A percentile compares a stretch with the other conserved stretches of the same genome.
These are phyloP conservation scores for Xylariales sp. DNA, from an alignment of 2,329 filamentous ascomycete species.

Conservation along the genomic window DNA sequence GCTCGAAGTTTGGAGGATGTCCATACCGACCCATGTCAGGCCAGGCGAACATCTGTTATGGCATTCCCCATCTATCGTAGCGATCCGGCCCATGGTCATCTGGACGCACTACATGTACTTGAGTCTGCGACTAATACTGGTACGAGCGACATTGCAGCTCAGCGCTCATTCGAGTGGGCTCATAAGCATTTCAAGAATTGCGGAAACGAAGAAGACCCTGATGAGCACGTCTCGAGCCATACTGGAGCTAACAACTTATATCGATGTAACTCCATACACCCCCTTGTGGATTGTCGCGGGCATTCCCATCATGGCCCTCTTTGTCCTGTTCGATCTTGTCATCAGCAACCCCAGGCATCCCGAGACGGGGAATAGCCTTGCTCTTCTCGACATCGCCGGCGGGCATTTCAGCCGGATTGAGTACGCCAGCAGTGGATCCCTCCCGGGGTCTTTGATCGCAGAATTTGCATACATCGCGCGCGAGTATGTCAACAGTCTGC, in stretches of 20 bases:
- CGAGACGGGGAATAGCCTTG: conserved; percentile 24
- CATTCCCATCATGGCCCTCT: conserved; percentile 12
- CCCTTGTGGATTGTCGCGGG: conserved; percentile 19
- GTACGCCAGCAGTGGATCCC: conserved; percentile 28
- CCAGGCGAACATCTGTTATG: conserved; percentile 11
- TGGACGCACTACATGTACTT: conserved; percentile 22
- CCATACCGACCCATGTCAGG: conserved; percentile 16
- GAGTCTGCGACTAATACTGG: conserved; percentile 20
- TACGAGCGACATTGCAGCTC: conserved; percentile 19
- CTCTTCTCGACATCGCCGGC: conserved; percentile 33
- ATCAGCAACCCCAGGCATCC: conserved; percentile 13
- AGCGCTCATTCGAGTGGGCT: conserved; percentile 8
- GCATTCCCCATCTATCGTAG: too few species aligned
- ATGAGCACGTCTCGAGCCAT: conserved; percentile 19
- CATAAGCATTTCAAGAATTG: conserved; percentile 8
- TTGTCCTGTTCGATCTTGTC: conserved; percentile 13
- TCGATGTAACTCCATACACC: conserved; percentile 24
- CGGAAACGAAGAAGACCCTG: conserved; percentile 13
- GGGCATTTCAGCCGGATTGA: conserved; percentile 39
- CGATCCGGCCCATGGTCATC: conserved; percentile 10
- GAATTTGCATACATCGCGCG: conserved; percentile 37
- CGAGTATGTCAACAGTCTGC: conserved; percentile 29
- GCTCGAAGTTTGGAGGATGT: conserved; percentile 22
- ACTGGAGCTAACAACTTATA: conserved; percentile 21
- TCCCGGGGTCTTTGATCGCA: conserved; percentile 30